A percentile compares a stretch with the other conserved stretches of the same genome.
phyloP scores from a whole-genome alignment of 768 basidiomycete species.

The Pholiota molesta region DNA sequence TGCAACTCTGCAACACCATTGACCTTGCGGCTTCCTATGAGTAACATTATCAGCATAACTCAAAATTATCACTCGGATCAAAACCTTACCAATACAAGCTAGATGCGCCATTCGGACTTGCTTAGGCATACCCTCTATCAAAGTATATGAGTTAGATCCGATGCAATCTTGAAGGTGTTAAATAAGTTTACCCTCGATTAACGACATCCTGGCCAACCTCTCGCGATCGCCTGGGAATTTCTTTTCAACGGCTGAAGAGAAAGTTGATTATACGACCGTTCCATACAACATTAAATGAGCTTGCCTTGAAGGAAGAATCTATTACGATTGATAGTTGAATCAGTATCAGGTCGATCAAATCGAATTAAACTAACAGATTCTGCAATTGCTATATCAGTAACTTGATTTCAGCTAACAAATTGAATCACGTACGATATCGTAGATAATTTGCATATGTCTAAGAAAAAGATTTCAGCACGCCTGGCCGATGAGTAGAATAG shows the following conservation, averaged over 20 bases:
- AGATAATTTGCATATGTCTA: conserved; percentile 93
- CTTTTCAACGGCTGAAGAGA: conserved; percentile 71
- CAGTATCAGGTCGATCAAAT: not conserved
- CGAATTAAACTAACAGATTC: conserved; percentile 48
- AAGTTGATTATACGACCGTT: not conserved
- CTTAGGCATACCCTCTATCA: conserved; percentile 79
- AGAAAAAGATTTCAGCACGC: no score
- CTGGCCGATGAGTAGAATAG: not conserved
- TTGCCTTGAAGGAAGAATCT: conserved; percentile 74
- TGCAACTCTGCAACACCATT: conserved; percentile 99
- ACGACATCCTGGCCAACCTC: conserved; percentile 79
- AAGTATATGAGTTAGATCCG: not conserved
- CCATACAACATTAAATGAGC: conserved; percentile 14
- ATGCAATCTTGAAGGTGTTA: not conserved
- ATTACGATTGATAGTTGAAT: not conserved
- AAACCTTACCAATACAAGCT: conserved; percentile 70
- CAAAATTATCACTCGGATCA: conserved; percentile 11
- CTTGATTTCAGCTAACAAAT: not conserved
- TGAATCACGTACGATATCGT: conserved; percentile 64
- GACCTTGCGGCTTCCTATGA: conserved; percentile 73
- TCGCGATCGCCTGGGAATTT: conserved; percentile 89
- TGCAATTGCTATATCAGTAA: conserved; percentile 24
- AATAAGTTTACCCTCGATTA: conserved; percentile 76
- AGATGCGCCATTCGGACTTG: conserved; percentile 91
- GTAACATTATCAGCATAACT: not conserved